Percentiles rank a stretch among this genome's conserved stretches.
phyloP scores from a whole-genome alignment of 1,139 yeast genomes.

The Lizanozyma gosingica region DNA sequence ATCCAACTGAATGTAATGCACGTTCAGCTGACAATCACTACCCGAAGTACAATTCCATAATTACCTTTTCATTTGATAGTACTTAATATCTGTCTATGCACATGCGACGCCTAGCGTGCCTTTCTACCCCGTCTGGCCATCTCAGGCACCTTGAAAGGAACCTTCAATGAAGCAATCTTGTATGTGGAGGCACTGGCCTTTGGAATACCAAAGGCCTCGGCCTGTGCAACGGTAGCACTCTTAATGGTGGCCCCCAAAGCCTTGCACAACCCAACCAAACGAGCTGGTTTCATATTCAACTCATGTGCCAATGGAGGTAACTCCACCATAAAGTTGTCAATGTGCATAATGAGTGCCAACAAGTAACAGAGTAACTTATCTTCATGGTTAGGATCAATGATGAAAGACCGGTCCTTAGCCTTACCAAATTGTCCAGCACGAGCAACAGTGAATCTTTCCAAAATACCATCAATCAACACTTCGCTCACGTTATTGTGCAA shows the following conservation, averaged over 20 bases:
- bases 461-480: conserved; percentile 59
- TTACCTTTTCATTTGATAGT: too few species aligned
- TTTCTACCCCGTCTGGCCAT: conserved; percentile 58
- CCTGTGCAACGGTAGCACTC: conserved; percentile 69
- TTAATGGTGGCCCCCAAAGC: conserved; percentile 79
- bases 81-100: not conserved
- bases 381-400: conserved; percentile 79
- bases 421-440: conserved; percentile 63
- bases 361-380: conserved; percentile 79
- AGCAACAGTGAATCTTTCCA: conserved; percentile 59
- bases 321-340: conserved; percentile 70
- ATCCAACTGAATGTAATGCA: too few species aligned
- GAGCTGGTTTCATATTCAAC: conserved; percentile 72
- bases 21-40: too few species aligned
- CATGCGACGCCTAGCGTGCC: conserved; percentile 2
- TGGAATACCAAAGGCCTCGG: conserved; percentile 75
- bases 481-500: conserved; percentile 63
- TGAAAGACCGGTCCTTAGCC: conserved; percentile 62
- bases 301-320: conserved; percentile 80
- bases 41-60: too few species aligned
- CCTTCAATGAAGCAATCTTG: conserved; percentile 75
- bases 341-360: conserved; percentile 62
- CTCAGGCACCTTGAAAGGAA: conserved; percentile 87
- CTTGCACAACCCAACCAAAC: conserved; percentile 58
- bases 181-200: conserved; percentile 55